Conservation (phyloP, 306 rosid species). For the Clitoria ternatea region DNA sequence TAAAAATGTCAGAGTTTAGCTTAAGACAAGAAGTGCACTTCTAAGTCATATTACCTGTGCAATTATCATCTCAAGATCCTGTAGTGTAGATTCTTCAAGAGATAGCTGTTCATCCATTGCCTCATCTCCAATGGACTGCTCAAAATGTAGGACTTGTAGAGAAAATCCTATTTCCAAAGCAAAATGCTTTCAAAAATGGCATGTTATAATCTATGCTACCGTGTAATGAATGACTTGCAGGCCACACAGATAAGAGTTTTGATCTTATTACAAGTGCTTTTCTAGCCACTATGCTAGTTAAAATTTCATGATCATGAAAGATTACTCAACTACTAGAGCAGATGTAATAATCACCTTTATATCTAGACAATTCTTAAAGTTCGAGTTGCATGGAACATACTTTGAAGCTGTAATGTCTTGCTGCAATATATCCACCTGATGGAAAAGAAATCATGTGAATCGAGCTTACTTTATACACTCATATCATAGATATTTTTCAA, state of each 20-base stretch:
- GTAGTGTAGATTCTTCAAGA: conserved; percentile 52
- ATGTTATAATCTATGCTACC: not conserved
- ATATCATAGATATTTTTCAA: conserved; percentile 14
- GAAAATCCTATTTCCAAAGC: no score
- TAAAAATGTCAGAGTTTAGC: no score
- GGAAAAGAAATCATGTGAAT: conserved; percentile 30
- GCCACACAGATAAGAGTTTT: not conserved
- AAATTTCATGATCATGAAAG: not conserved
- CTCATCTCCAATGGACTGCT: conserved; percentile 27
- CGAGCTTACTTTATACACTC: conserved; percentile 27
- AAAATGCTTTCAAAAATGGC: not conserved
- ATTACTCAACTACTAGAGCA: not conserved
- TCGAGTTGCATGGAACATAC: conserved; percentile 31
- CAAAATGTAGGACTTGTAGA: no score
- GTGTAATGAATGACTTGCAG: not conserved
- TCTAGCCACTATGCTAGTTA: not conserved
- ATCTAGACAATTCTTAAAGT: conserved; percentile 24
- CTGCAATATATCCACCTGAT: conserved; percentile 32
- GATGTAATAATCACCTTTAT: conserved; percentile 39
- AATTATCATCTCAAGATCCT: conserved; percentile 55
- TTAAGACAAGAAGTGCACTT: no score
- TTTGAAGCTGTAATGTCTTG: conserved; percentile 29
- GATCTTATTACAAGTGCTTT: not conserved
- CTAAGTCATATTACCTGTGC: conserved; percentile 42
- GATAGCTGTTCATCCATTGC: conserved; percentile 33